Percentiles rank a stretch among this genome's conserved stretches.
Evolutionary conservation across 371 early-diverging fungal species (phyloP).

Genomic region (Mucor mucedo): DNA sequence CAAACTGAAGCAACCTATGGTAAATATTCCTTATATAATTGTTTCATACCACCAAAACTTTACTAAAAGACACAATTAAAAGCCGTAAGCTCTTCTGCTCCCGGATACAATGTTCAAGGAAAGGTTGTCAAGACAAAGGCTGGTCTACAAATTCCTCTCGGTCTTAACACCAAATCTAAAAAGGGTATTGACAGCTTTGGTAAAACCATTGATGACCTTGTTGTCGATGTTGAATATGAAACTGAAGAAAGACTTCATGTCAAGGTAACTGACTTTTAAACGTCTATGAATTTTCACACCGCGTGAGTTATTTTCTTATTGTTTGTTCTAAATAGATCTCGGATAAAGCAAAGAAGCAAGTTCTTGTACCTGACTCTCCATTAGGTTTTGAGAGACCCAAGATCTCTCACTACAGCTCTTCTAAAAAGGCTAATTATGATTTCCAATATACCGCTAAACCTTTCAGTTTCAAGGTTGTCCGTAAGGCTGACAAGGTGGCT

Average conservation of each 20-base stretch:
- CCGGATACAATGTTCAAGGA: constrained; percentile 42
- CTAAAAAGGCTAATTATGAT: constrained; percentile 38
- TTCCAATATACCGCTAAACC: constrained; percentile 54
- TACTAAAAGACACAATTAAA: neutral
- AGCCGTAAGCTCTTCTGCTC: constrained; percentile 27
- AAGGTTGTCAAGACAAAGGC: constrained; percentile 29
- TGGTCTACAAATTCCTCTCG: constrained; percentile 41
- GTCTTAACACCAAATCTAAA: constrained; percentile 5
- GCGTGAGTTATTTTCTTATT: neutral
- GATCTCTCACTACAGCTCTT: constrained; percentile 3
- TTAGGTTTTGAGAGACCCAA: constrained; percentile 41
- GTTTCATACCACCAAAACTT: neutral
- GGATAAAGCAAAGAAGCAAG: constrained; percentile 54
- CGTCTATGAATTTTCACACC: neutral
- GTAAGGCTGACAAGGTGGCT: constrained; percentile 47
- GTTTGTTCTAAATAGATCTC: constrained; percentile 33
- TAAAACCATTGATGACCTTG: constrained; percentile 45
- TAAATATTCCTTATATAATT: constrained; percentile 3
- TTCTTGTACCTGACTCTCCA: constrained; percentile 59
- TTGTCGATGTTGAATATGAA: constrained; percentile 55
- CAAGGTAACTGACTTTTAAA: constrained; percentile 26
- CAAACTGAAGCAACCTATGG: constrained; percentile 27
- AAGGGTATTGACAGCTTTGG: constrained; percentile 38
- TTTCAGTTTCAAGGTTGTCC: constrained; percentile 62
- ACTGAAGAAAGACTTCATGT: constrained; percentile 57